These are phyloP conservation scores for Scleromitrula shiraiana DNA, from an alignment of 2,329 filamentous ascomycete genomes.

Conservation along the genomic window DNA sequence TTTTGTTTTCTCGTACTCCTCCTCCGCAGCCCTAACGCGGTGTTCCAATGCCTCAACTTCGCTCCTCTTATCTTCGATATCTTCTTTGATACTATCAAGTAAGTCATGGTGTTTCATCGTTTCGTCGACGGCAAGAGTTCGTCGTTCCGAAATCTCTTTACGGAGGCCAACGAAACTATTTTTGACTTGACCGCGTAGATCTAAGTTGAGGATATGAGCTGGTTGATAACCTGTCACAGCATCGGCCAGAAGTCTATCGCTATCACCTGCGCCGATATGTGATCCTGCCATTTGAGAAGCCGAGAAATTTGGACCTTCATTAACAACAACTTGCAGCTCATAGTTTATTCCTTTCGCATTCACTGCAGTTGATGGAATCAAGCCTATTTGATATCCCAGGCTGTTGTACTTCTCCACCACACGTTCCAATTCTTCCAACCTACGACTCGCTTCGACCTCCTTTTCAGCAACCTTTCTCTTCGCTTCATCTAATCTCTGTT, in stretches of 20 bases:
- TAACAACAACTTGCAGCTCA: slow-evolving; percentile 77
- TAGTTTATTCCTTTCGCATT: slow-evolving; percentile 82
- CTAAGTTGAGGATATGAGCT: slow-evolving; percentile 78
- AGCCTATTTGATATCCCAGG: slow-evolving; percentile 82
- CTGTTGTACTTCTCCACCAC: slow-evolving; percentile 90
- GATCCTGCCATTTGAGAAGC: slow-evolving; percentile 44
- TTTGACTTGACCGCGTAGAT: slow-evolving; percentile 77
- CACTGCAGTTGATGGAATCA: slow-evolving; percentile 76
- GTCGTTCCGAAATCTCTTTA: slow-evolving; percentile 87
- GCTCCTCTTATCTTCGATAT: slow-evolving; percentile 87
- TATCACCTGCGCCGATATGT: slow-evolving; percentile 34
- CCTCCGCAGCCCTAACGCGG: slow-evolving; percentile 76
- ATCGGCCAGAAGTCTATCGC: slow-evolving; percentile 75
- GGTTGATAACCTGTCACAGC: slow-evolving; percentile 81
- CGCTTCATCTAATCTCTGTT: slow-evolving; percentile 70
- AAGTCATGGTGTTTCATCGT: slow-evolving; percentile 94
- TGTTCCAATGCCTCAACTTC: slow-evolving; percentile 92
- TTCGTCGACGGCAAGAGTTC: slow-evolving; percentile 72
- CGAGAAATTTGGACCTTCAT: slow-evolving; percentile 68
- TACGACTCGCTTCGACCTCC: slow-evolving; percentile 77
- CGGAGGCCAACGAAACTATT: slow-evolving; percentile 68
- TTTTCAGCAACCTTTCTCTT: slow-evolving; percentile 78
- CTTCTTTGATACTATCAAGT: slow-evolving; percentile 90
- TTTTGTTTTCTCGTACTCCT: slow-evolving; percentile 90
- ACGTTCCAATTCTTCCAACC: slow-evolving; percentile 86